Base-by-base conservation (phyloP, 306 rosid species). In the Canavalia gladiata region DNA sequence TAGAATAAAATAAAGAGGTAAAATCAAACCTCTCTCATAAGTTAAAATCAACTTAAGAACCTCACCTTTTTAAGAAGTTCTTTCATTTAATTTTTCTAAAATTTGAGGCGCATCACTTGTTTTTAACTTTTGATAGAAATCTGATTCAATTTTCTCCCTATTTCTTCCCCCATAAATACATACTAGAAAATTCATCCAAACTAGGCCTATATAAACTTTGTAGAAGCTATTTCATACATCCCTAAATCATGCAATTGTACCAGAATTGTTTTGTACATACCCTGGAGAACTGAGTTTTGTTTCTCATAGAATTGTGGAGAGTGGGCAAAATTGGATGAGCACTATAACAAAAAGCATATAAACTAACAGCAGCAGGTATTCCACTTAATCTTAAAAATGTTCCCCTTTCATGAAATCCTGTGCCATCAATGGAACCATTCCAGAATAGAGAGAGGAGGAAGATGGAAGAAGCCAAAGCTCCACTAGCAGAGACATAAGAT, bases 321-420 rank as follows among this genome's bases (percentile, higher is more conserved):
- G 94, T 87, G 7, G 97, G 97, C 72, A 92, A 89, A 50, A 94
- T 84, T 0, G 98, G 97, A 88, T 94, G 98, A 2, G 97, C 94
- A 68, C 97, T 87, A 12, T 90, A 94, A 69, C 97, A 92, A 10
- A 94, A 92, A 30, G 97, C 91, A 58, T 78, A 92, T 7, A 92
- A 90, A 69, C 94, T 89, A 6, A 92, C 84, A n/a, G 97, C 85
- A 42, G 89, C 81, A 18, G 97, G 96, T 37, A 91, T 58, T 25
- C 97, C 98, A 41, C 70, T 82, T 88, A 80, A 90, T 33, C 80
- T 84, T 4, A 90, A 3, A 4, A 78, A 74, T 29, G 45, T 75
- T n/a, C 97, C 97, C 71, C 81, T 72, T 29, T 78, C 89, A 82
- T 86, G 86, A 82, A 90, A 94, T 9, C 97, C 97, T 0, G 93